Base-by-base conservation (phyloP, 306 rosid species). In the Sindora glabra region DNA sequence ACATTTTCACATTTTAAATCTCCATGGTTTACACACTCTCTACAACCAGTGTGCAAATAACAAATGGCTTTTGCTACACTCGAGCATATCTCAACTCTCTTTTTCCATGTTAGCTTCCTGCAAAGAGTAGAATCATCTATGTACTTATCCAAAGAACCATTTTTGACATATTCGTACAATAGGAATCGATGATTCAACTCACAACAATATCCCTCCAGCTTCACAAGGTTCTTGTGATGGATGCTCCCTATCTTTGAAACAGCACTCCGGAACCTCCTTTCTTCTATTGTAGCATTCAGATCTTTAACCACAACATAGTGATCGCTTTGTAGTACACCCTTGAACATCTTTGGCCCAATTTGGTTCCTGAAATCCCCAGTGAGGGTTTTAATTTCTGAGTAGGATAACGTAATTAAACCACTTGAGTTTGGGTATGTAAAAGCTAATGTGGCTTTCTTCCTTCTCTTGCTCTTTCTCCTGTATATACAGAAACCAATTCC, bases 121-220 rank as follows among this genome's bases (percentile, higher is more conserved):
- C 86, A 78, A 27, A 73, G 71, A 54, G 74, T 70, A 9, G 56
- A 67, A 70, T 83, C 89, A 7, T 70, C 78, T n/a, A 81, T 44
- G 3, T 79, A 56, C 27, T 73, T 81, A 21, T 71, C 80, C 14
- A 89, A 15, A 2, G 96, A 85, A 66, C 90, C 82, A 22, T 81
- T 79, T 72, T 79, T 76, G 41, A 59, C 74, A 60, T 76, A 81
- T 56, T 89, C 90, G 59, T 83, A 83, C 51, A 81, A 74, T 64
- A 85, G 55, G 48, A 63, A 81, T 49, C 86, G 69, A 41, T 79
- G 83, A 63, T 61, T 66, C 19, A 47, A 67, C 72, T 89, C 95
- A 23, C 96, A 85, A 18, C 96, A 89, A 49, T 79, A 89, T 14
- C 96, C 96, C 71, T 83, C 90, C 56, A 89, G 84, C 84, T 75